phyloP scores from a whole-genome alignment of 108 stramenopile species.

The Nannochloropsis oceanica region DNA sequence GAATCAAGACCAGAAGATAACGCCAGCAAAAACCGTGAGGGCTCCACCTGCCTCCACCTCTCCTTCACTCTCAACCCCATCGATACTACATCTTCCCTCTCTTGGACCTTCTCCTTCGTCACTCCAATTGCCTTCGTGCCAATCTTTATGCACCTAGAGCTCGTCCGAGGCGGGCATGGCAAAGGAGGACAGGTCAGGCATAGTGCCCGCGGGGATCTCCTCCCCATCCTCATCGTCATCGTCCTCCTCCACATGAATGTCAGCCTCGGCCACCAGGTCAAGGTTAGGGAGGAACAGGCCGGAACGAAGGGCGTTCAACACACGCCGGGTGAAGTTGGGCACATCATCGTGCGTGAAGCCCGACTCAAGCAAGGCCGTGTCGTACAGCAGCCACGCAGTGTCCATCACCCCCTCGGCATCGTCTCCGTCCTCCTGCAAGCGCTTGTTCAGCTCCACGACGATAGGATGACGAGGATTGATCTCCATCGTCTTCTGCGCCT shows the following conservation, averaged over 20 bases:
- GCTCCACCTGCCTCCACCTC: no score
- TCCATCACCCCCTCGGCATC: conserved; percentile 53
- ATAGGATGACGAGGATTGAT: conserved; percentile 99
- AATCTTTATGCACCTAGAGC: neutral
- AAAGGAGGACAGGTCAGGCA: neutral
- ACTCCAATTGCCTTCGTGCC: no score
- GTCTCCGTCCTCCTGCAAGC: conserved; percentile 41
- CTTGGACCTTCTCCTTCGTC: no score
- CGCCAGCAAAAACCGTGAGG: no score
- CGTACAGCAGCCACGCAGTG: conserved; percentile 83
- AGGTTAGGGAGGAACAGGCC: conserved; percentile 60
- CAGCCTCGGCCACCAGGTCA: conserved; percentile 67
- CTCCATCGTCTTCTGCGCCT: conserved; percentile 76
- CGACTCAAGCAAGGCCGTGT: conserved; percentile 81
- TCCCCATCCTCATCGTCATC: conserved; percentile 40
- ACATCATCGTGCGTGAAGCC: conserved; percentile 79
- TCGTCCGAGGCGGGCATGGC: neutral
- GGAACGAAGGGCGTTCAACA: conserved; percentile 60
- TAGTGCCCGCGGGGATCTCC: neutral
- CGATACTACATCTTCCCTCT: no score
- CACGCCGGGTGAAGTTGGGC: conserved; percentile 63
- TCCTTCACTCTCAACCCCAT: no score
- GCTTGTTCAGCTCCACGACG: conserved; percentile 66
- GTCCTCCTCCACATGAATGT: conserved; percentile 70
- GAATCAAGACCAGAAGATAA: no score